Conservation (phyloP, 495 filamentous ascomycete genomes). For the Trichoderma gamsii region DNA sequence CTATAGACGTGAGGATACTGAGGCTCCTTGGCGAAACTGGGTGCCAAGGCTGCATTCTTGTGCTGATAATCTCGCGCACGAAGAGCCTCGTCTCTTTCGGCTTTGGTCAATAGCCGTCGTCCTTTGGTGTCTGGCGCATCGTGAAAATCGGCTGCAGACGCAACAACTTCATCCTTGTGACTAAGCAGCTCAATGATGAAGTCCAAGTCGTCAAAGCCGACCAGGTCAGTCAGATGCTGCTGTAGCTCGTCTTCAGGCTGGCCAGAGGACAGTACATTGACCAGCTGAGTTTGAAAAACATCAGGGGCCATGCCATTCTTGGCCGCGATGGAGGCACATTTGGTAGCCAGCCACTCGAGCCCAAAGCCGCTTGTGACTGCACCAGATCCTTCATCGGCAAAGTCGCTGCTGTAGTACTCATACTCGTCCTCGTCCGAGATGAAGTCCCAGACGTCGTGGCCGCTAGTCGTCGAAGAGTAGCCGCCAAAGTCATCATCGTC, state of each 20-base stretch:
- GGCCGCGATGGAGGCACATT: constrained; percentile 54
- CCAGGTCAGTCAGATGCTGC: constrained; percentile 79
- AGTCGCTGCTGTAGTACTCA: constrained; percentile 41
- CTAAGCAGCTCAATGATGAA: constrained; percentile 77
- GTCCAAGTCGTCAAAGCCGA: constrained; percentile 89
- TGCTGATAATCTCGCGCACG: constrained; percentile 71
- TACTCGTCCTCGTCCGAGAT: constrained; percentile 64
- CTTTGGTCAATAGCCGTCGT: constrained; percentile 60
- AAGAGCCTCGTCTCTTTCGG: constrained; percentile 71
- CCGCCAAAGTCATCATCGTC: constrained; percentile 58
- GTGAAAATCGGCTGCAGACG: constrained; percentile 30
- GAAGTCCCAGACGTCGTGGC: constrained; percentile 86
- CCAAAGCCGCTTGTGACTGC: constrained; percentile 20
- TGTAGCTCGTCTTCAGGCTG: constrained; percentile 76
- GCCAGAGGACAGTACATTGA: constrained; percentile 59
- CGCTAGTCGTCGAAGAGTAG: constrained; percentile 53
- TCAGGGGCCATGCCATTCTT: constrained; percentile 56
- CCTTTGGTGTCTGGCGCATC: constrained; percentile 47
- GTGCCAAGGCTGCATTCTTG: constrained; percentile 64
- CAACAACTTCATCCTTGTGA: constrained; percentile 58
- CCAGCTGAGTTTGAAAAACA: constrained; percentile 64
- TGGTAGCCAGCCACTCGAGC: constrained; percentile 55
- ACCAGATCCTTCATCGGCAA: constrained; percentile 27
- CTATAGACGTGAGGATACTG: constrained; percentile 93
- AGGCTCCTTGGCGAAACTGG: constrained; percentile 52